phyloP scores from a whole-genome alignment of 202 grass and related monocot genomes.

The Bolboschoenoplectus hybrid region DNA sequence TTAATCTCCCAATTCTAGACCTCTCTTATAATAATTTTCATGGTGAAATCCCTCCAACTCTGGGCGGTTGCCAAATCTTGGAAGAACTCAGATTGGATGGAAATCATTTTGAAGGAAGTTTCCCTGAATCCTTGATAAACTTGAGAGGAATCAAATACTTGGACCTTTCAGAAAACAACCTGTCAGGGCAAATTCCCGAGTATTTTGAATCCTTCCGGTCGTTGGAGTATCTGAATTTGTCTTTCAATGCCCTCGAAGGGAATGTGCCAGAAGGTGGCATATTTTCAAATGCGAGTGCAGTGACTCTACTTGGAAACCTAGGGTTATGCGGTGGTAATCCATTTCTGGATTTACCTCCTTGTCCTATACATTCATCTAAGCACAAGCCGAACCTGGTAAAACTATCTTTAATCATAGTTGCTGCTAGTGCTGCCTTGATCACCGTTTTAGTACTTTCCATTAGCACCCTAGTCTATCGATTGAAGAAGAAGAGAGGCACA shows the following conservation, averaged over 20 bases:
- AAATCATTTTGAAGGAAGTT: slow-evolving; percentile 32
- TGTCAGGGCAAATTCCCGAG: slow-evolving; percentile 32
- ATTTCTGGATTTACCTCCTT: slow-evolving; percentile 20
- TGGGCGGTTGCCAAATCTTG: background rate
- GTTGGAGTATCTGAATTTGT: slow-evolving; percentile 46
- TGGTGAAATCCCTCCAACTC: background rate
- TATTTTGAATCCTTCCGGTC: background rate
- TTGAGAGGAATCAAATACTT: background rate
- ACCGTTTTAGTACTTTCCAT: background rate
- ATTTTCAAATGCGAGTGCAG: slow-evolving; percentile 34
- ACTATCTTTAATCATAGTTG: slow-evolving; percentile 3
- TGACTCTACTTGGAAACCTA: slow-evolving; percentile 38
- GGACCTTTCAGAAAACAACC: slow-evolving; percentile 1
- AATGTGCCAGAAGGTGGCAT: slow-evolving; percentile 38
- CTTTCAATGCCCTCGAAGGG: slow-evolving; percentile 47
- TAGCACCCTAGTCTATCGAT: background rate
- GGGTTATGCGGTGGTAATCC: slow-evolving; percentile 32
- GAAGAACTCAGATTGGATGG: background rate
- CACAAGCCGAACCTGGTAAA: background rate
- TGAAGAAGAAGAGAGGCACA: background rate
- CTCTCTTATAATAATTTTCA: slow-evolving; percentile 31
- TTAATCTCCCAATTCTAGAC: slow-evolving; percentile 12
- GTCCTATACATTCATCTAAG: slow-evolving; percentile 7
- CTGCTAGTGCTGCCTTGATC: background rate
- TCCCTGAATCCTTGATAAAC: slow-evolving; percentile 1